phyloP scores from a whole-genome alignment of 768 basidiomycete genomes.

The Trametes elegans region DNA sequence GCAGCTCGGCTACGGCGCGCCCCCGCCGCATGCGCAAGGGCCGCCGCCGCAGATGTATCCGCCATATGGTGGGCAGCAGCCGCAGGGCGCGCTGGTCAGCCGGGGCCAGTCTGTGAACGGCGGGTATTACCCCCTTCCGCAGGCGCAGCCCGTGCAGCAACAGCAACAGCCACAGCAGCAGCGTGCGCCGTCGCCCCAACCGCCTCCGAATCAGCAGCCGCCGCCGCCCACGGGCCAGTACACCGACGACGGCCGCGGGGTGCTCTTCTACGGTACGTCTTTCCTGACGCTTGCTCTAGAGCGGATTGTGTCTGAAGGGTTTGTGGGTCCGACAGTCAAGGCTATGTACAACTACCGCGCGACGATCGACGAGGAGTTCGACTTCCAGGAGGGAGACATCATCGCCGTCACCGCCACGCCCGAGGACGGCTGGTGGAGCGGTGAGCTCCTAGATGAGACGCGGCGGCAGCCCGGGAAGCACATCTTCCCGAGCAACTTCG shows the following conservation, averaged over 20 bases:
- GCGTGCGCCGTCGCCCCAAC: conserved; percentile 53
- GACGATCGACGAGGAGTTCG: conserved; percentile 89
- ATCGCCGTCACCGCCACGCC: conserved; percentile 94
- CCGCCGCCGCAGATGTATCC: conserved; percentile 20
- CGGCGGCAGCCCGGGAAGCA: conserved; percentile 69
- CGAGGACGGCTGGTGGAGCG: conserved; percentile 98
- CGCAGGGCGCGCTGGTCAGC: conserved; percentile 25
- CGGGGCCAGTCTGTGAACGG: conserved; percentile 28
- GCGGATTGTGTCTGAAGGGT: not conserved
- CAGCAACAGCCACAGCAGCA: conserved; percentile 34
- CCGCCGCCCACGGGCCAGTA: conserved; percentile 66
- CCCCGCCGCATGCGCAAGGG: conserved; percentile 10
- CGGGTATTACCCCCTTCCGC: no score
- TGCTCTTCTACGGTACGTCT: conserved; percentile 83
- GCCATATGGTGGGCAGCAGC: conserved; percentile 13
- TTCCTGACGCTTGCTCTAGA: not conserved
- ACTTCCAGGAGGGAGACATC: conserved; percentile 93
- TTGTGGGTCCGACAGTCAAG: conserved; percentile 53
- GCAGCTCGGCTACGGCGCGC: conserved; percentile 23
- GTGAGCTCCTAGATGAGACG: conserved; percentile 76
- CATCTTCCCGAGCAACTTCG: conserved; percentile 89
- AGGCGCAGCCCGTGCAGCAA: no score
- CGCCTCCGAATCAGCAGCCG: conserved; percentile 31
- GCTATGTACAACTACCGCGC: conserved; percentile 87
- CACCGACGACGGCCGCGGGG: conserved; percentile 77